Evolutionary conservation across 345 rosid species (phyloP).

Genomic region (Brassica cretica): DNA sequence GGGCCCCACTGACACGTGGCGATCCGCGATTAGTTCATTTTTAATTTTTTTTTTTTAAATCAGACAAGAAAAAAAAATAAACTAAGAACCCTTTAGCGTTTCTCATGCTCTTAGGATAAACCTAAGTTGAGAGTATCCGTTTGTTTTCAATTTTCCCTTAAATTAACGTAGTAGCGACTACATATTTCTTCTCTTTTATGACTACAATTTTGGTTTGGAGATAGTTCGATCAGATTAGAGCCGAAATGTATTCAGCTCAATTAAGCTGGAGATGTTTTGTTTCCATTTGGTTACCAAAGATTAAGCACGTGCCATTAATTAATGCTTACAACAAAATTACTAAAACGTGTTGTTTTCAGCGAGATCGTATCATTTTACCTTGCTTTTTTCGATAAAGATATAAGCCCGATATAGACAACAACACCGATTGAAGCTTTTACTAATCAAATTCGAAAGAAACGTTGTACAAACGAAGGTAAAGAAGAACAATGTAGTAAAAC

Average conservation of each 20-base stretch:
- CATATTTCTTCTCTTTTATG: not conserved
- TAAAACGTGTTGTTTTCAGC: not conserved
- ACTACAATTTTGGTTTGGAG: not conserved
- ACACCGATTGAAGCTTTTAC: constrained; percentile 1
- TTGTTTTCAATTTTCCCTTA: too few relatives aligned
- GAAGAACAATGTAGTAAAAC: not conserved
- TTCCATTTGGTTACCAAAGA: not conserved
- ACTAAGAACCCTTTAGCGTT: too few relatives aligned
- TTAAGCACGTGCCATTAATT: not conserved
- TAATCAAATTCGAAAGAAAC: constrained; percentile 5
- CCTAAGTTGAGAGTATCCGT: too few relatives aligned
- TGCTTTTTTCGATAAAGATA: not conserved
- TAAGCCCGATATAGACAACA: not conserved
- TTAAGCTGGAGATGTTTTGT: not conserved
- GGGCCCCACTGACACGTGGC: too few relatives aligned
- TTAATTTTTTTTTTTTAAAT: too few relatives aligned
- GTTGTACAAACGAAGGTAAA: not conserved
- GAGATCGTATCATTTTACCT: not conserved
- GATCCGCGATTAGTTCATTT: too few relatives aligned
- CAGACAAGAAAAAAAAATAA: too few relatives aligned
- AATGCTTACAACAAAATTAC: not conserved
- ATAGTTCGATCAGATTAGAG: not conserved
- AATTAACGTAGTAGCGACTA: not conserved
- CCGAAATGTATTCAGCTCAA: not conserved
- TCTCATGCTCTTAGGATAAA: too few relatives aligned